Evolutionary conservation across 768 basidiomycete genomes (phyloP).

Genomic region (Serpula lacrymans): DNA sequence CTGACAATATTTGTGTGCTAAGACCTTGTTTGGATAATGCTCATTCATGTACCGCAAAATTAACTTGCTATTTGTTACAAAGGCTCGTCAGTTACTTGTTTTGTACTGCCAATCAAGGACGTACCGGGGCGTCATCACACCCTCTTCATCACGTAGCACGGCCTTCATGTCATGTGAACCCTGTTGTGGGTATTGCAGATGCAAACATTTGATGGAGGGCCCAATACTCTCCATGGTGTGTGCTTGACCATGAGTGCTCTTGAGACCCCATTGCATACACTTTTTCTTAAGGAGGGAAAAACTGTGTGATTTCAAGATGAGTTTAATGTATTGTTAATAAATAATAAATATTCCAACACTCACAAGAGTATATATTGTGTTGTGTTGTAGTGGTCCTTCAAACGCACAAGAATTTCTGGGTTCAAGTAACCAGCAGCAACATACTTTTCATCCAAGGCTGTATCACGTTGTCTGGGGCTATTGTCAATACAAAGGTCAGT

Average conservation of each 20-base stretch:
- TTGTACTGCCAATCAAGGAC: neutral
- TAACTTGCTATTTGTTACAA: neutral
- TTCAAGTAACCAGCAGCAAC: too few species aligned
- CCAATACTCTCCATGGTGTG: conserved; percentile 21
- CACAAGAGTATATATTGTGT: conserved; percentile 21
- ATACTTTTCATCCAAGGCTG: too few species aligned
- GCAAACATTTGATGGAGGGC: conserved; percentile 12
- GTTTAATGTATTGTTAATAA: neutral
- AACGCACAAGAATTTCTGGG: conserved; percentile 18
- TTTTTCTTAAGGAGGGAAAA: conserved; percentile 1
- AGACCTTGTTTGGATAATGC: conserved; percentile 20
- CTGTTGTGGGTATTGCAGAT: conserved; percentile 20
- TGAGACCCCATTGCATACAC: conserved; percentile 13
- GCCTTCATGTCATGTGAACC: conserved; percentile 22
- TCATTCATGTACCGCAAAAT: conserved; percentile 2
- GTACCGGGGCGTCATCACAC: conserved; percentile 22
- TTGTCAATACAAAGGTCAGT: too few species aligned
- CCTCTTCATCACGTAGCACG: conserved; percentile 19
- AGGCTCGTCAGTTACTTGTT: neutral
- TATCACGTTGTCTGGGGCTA: too few species aligned
- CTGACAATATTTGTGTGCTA: conserved; percentile 6
- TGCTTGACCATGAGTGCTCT: conserved; percentile 12
- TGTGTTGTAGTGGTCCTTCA: conserved; percentile 20
- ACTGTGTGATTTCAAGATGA: neutral
- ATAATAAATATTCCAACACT: conserved; percentile 2